Evolutionary conservation across 2,329 filamentous ascomycete genomes (phyloP).

Genomic region (Pestalotiopsis sp.): DNA sequence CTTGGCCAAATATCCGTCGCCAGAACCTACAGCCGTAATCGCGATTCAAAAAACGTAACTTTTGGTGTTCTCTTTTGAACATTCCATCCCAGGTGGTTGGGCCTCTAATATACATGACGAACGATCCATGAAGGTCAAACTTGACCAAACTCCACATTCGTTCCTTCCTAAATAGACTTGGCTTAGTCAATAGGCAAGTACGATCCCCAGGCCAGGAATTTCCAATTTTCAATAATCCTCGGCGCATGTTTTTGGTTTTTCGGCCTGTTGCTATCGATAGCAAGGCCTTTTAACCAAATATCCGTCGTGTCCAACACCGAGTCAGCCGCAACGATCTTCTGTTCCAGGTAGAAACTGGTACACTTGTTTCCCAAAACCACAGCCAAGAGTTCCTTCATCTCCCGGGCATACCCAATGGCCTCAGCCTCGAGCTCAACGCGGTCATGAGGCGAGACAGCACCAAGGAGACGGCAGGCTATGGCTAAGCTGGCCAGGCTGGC

Average conservation of each 20-base stretch:
- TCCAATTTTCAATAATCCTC: background rate
- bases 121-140: too few species aligned
- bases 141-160: too few species aligned
- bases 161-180: background rate
- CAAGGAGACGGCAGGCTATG: conserved; percentile 1
- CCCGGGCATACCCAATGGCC: conserved; percentile 5
- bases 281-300: background rate
- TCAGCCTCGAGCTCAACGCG: background rate
- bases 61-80: too few species aligned
- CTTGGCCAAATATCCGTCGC: too few species aligned
- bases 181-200: background rate
- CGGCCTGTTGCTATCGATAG: background rate
- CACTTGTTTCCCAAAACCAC: conserved; percentile 7
- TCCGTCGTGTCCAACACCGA: conserved; percentile 9
- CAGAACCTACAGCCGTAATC: too few species aligned
- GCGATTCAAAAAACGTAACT: too few species aligned
- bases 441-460: conserved; percentile 10
- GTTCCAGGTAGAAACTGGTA: conserved; percentile 15
- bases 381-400: conserved; percentile 2
- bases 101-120: too few species aligned
- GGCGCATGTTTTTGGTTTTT: background rate
- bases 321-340: conserved; percentile 11
- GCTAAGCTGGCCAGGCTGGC: conserved; percentile 8
- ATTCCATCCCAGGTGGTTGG: too few species aligned
- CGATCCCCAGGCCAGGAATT: background rate